Evolutionary conservation across 495 filamentous ascomycete species (phyloP).

Genomic region (Aspergillus cavernicola): DNA sequence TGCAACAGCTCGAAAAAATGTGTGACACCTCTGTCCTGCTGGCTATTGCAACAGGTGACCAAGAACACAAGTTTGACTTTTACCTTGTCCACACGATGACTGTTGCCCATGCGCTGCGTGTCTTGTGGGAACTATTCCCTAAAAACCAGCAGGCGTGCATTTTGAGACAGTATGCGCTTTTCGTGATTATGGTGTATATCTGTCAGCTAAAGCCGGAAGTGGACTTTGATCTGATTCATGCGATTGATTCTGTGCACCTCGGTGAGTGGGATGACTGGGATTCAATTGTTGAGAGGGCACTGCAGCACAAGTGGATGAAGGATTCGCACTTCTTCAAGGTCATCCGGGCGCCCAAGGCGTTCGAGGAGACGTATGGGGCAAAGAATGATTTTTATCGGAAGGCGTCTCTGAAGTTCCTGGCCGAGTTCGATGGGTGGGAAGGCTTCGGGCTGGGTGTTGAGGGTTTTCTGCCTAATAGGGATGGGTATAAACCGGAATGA

Average conservation of each 20-base stretch:
- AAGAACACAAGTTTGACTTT: conserved; percentile 62
- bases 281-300: conserved; percentile 56
- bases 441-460: conserved; percentile 11
- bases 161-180: conserved; percentile 69
- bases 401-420: conserved; percentile 67
- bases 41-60: conserved; percentile 54
- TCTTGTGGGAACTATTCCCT: conserved; percentile 65
- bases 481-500: conserved; percentile 7
- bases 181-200: conserved; percentile 62
- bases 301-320: conserved; percentile 49
- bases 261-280: too few species aligned
- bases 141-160: conserved; percentile 54
- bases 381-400: conserved; percentile 62
- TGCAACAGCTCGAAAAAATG: conserved; percentile 57
- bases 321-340: conserved; percentile 68
- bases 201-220: conserved; percentile 56
- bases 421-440: conserved; percentile 66
- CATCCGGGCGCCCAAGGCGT: conserved; percentile 60
- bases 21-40: conserved; percentile 61
- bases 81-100: conserved; percentile 69
- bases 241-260: conserved; percentile 50
- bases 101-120: conserved; percentile 66
- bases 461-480: neutral
- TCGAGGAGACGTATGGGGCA: conserved; percentile 67
- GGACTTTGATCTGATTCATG: conserved; percentile 41